phyloP scores from a whole-genome alignment of 441 rosid genomes.

The Brassica balearica region DNA sequence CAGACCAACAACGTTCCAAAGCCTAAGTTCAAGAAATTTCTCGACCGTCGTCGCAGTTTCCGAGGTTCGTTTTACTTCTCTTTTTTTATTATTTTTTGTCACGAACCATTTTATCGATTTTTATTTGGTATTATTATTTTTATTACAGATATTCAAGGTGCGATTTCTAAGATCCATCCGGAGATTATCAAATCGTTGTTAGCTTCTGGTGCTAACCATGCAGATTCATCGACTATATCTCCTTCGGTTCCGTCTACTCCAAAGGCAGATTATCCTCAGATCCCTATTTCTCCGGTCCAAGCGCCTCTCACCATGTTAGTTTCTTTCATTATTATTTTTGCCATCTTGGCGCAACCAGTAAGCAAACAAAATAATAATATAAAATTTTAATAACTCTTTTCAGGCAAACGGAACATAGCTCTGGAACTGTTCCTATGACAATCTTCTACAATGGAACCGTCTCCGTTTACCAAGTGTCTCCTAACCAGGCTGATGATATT shows the following conservation, averaged over 20 bases:
- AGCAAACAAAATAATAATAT: not conserved
- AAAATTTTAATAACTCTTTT: not conserved
- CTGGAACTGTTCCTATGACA: conserved; percentile 69
- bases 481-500: conserved; percentile 67
- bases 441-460: conserved; percentile 88
- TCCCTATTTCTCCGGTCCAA: conserved; percentile 48
- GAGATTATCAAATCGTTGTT: conserved; percentile 74
- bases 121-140: not conserved
- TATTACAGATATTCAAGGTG: conserved; percentile 68
- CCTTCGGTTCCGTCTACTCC: conserved; percentile 61
- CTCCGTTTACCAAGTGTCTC: conserved; percentile 65
- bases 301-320: conserved; percentile 49
- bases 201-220: conserved; percentile 47
- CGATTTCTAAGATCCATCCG: conserved; percentile 83
- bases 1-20: conserved; percentile 40
- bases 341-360: not conserved
- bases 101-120: not conserved
- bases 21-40: conserved; percentile 55
- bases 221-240: conserved; percentile 40
- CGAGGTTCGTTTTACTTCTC: conserved; percentile 50
- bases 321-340: not conserved
- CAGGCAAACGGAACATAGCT: conserved; percentile 42
- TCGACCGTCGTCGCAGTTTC: conserved; percentile 72
- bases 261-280: conserved; percentile 40
- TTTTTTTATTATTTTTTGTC: fast-evolving